Evolutionary conservation across 441 rosid species (phyloP).

Genomic region (Hura crepitans): DNA sequence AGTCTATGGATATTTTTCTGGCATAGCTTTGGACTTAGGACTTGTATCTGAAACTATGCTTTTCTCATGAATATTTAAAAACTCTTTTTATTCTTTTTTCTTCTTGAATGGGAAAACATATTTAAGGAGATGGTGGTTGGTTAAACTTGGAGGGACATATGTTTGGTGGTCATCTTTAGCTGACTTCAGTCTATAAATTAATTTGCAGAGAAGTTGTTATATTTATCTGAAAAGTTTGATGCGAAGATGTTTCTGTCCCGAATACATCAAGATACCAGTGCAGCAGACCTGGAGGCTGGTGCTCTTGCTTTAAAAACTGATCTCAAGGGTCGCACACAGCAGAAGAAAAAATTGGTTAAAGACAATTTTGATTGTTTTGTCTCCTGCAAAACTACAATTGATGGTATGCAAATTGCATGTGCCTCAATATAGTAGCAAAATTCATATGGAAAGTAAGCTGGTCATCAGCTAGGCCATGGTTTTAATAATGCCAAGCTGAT

Average conservation of each 20-base stretch:
- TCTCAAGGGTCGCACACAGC: constrained; percentile 86
- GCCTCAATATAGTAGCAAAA: constrained; percentile 7
- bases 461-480: constrained; percentile 13
- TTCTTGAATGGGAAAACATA: not conserved
- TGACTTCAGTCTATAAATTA: constrained; percentile 16
- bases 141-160: not conserved
- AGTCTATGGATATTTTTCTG: not conserved
- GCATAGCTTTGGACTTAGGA: not conserved
- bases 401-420: constrained; percentile 50
- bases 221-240: constrained; percentile 85
- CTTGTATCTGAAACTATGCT: not conserved
- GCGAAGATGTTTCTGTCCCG: constrained; percentile 91
- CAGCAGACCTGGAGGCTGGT: constrained; percentile 86
- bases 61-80: not conserved
- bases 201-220: constrained; percentile 81
- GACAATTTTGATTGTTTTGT: constrained; percentile 99
- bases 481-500: constrained; percentile 11
- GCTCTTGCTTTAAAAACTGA: constrained; percentile 93
- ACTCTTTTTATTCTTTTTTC: not conserved
- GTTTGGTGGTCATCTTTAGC: constrained; percentile 8
- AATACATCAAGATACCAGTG: constrained; percentile 69
- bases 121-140: not conserved
- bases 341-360: constrained; percentile 91
- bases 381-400: constrained; percentile 98
- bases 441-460: constrained; percentile 18